Evolutionary conservation across 148 eudicot genomes (phyloP), one percentile per base, ranked within the genome.

Genomic region (Diospyros lotus): DNA sequence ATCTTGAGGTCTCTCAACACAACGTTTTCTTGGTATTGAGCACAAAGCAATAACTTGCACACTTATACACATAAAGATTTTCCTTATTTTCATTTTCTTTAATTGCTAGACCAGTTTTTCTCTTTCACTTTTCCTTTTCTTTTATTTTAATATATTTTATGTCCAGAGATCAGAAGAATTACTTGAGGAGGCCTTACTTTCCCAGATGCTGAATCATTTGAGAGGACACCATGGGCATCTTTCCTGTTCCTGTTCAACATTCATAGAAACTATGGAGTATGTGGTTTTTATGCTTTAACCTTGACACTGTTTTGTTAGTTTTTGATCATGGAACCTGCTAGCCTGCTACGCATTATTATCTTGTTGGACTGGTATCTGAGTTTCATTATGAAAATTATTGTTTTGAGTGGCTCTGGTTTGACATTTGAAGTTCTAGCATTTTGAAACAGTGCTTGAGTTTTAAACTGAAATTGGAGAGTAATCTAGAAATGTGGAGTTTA

Each of bases 171-270:
- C 99, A 52, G 86, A 86, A 61, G 97, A 95, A 75, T 76, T 95
- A 75, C 88, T 95, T 77, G 97, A 92, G 82, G 99, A 95, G 80
- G 99, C 93, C 18, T 77, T 91, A 75, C 88, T 95, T 14, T 88
- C 99, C 58, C 77, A 78, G 69, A 92, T 97, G 67, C 96, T 95
- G 61, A 95, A 95, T 82, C 86, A 68, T 58, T 84, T 95, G 65
- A 87, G 96, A 76, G 90, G 86, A 56, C 74, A 59, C 66, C 89
- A 87, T 53, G 75, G 74, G 76, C 78, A 80, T 18, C 48, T 71
- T 44, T 77, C 87, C 17, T 90, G 91, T 81, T 83, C 86, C 73
- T 92, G 93, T 79, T 82, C 84, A 54, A 76, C 96, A 64, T 90
- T 95, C 79, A 91, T 95, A 78, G 83, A 86, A 72, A 92, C 99